These are phyloP conservation scores for Trichoderma aggressivum DNA, from an alignment of 2,329 filamentous ascomycete genomes.

Conservation along the genomic window DNA sequence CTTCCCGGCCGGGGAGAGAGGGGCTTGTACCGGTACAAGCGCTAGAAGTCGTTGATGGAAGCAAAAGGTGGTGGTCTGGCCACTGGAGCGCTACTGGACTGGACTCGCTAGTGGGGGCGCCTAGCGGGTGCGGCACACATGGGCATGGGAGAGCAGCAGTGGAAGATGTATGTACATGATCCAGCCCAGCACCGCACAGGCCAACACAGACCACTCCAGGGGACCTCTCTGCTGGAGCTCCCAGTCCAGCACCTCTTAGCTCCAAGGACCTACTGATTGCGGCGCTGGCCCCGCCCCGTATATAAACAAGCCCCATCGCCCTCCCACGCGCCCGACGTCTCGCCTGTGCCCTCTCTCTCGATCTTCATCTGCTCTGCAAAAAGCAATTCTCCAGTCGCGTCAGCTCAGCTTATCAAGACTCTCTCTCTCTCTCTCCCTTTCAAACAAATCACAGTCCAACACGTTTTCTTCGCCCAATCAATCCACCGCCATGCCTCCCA, in stretches of 20 bases:
- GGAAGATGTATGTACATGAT: background rate
- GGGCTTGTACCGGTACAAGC: constrained; percentile 10
- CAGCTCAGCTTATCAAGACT: constrained; percentile 21
- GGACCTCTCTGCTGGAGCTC: background rate
- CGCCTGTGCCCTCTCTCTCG: constrained; percentile 29
- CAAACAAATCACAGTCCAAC: constrained; percentile 24
- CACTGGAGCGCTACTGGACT: background rate
- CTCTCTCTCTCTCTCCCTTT: constrained; percentile 22
- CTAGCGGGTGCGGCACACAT: background rate
- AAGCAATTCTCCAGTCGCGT: constrained; percentile 23
- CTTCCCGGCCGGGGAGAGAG: constrained; percentile 16
- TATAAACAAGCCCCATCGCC: constrained; percentile 56
- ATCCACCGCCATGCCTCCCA: constrained; percentile 53
- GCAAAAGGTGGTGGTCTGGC: background rate
- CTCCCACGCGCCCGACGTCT: constrained; percentile 51
- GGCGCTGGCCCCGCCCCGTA: constrained; percentile 53
- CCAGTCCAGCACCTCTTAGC: background rate
- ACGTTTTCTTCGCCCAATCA: constrained; percentile 18
- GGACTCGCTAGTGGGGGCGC: background rate
- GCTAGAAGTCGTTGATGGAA: background rate
- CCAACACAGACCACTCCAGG: background rate
- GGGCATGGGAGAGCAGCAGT: background rate
- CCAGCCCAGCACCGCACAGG: background rate
- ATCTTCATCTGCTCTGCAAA: constrained; percentile 29
- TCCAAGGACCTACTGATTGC: constrained; percentile 49